phyloP scores from a whole-genome alignment of 805 yeast genomes.

The Candida morakotiae region DNA sequence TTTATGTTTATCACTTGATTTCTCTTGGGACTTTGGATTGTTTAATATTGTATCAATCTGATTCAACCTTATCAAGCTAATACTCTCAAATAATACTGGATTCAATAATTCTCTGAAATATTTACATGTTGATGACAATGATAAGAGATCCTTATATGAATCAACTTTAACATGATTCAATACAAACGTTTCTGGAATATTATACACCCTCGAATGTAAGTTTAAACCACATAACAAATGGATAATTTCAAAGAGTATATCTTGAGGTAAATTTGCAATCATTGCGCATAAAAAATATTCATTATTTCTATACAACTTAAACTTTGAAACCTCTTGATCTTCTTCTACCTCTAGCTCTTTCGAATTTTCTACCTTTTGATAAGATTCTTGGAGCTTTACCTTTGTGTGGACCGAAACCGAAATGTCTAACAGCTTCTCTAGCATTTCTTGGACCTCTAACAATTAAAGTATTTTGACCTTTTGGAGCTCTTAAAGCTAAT shows the following conservation, averaged over 20 bases:
- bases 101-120: constrained; percentile 18
- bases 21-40: constrained; percentile 16
- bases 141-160: constrained; percentile 12
- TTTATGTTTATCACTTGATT: constrained; percentile 15
- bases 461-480: constrained; percentile 97
- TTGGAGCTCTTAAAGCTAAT: constrained; percentile 98
- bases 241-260: constrained; percentile 15
- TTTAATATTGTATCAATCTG: constrained; percentile 23
- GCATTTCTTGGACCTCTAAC: constrained; percentile 98
- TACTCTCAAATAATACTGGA: constrained; percentile 14
- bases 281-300: not conserved
- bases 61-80: constrained; percentile 24
- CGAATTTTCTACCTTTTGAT: constrained; percentile 99
- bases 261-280: constrained; percentile 13
- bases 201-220: constrained; percentile 4
- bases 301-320: constrained; percentile 43
- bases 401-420: constrained; percentile 99
- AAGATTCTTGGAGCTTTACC: constrained; percentile 97
- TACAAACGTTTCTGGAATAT: constrained; percentile 4
- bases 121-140: constrained; percentile 22
- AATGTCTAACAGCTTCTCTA: constrained; percentile 99
- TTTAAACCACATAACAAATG: constrained; percentile 10
- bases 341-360: constrained; percentile 99
- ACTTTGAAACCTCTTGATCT: constrained; percentile 99
- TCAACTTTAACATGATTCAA: constrained; percentile 8